Percentiles rank a stretch among this genome's conserved stretches.
Conservation (phyloP, 441 rosid genomes). For the Adansonia rubrostipa region DNA sequence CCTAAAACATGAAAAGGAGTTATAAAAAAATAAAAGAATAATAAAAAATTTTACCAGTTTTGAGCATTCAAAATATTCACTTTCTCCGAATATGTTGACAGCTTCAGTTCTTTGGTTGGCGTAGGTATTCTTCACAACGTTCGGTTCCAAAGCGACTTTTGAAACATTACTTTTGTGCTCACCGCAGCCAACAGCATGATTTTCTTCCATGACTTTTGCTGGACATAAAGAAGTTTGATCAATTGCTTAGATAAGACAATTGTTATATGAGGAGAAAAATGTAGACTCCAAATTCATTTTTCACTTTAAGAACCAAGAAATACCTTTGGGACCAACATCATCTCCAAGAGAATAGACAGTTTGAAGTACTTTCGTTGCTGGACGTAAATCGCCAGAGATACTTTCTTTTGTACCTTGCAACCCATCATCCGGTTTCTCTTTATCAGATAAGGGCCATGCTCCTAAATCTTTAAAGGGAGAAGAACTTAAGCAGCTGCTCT, state of each 20-base stretch:
- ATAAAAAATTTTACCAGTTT: conserved; percentile 33
- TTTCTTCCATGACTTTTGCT: conserved; percentile 24
- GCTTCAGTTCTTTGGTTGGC: conserved; percentile 21
- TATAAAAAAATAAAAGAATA: neutral
- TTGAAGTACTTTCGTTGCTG: conserved; percentile 28
- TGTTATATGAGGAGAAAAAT: neutral
- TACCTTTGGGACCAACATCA: conserved; percentile 40
- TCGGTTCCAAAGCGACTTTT: conserved; percentile 22
- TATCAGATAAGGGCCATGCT: conserved; percentile 28
- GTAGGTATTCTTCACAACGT: conserved; percentile 7
- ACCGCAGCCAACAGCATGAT: conserved; percentile 5
- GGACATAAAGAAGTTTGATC: conserved; percentile 31
- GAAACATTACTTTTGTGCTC: conserved; percentile 27
- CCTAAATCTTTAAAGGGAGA: conserved; percentile 36
- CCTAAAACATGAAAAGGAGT: neutral
- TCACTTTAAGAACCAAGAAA: conserved; percentile 8
- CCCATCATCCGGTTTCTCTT: conserved; percentile 26
- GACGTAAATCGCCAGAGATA: conserved; percentile 16
- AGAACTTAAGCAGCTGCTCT: conserved; percentile 42
- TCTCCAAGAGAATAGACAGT: conserved; percentile 20
- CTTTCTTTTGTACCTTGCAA: conserved; percentile 28
- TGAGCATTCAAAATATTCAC: conserved; percentile 24
- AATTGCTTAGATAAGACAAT: conserved; percentile 24
- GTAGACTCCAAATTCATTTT: conserved; percentile 6
- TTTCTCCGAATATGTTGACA: conserved; percentile 20